phyloP scores from a whole-genome alignment of 169 alveolate genomes.

The Cyclospora cayetanensis region DNA sequence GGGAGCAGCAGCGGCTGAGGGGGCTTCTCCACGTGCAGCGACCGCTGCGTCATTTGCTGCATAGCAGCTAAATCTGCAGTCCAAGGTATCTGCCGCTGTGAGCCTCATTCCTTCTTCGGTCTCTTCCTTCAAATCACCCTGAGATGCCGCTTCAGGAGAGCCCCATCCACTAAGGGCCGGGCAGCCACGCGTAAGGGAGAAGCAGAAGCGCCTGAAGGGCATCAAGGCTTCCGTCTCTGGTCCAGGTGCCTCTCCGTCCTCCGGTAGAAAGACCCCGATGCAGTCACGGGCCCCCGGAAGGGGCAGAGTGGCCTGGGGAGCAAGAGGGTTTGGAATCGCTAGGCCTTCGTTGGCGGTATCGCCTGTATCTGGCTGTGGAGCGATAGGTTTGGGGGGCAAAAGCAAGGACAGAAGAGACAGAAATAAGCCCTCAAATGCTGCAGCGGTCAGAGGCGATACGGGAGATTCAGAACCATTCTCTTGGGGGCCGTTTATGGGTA shows the following conservation, averaged over 20 bases:
- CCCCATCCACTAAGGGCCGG: slow-evolving; percentile 21
- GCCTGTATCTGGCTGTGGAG: neutral
- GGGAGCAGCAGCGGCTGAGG: slow-evolving; percentile 36
- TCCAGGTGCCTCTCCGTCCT: neutral
- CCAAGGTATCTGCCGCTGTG: neutral
- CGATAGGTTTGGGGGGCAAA: slow-evolving; percentile 30
- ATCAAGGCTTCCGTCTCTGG: neutral
- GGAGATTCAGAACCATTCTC: neutral
- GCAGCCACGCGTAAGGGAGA: slow-evolving; percentile 17
- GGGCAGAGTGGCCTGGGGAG: neutral
- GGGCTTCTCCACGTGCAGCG: neutral
- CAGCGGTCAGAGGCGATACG: slow-evolving; percentile 13
- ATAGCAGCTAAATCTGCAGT: slow-evolving; percentile 22
- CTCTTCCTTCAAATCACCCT: neutral
- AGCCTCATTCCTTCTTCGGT: slow-evolving; percentile 36
- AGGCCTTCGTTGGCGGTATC: neutral
- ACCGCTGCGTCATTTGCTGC: neutral
- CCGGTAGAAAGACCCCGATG: neutral
- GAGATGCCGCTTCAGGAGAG: neutral
- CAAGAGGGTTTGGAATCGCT: neutral
- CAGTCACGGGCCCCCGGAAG: slow-evolving; percentile 28
- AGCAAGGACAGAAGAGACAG: neutral
- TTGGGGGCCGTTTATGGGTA: neutral
- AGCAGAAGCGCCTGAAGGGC: neutral
- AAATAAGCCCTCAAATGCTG: neutral